A percentile compares a stretch with the other conserved stretches of the same genome.
phyloP scores from a whole-genome alignment of 176 grass and related monocot species.

The Tuctoria greenei region DNA sequence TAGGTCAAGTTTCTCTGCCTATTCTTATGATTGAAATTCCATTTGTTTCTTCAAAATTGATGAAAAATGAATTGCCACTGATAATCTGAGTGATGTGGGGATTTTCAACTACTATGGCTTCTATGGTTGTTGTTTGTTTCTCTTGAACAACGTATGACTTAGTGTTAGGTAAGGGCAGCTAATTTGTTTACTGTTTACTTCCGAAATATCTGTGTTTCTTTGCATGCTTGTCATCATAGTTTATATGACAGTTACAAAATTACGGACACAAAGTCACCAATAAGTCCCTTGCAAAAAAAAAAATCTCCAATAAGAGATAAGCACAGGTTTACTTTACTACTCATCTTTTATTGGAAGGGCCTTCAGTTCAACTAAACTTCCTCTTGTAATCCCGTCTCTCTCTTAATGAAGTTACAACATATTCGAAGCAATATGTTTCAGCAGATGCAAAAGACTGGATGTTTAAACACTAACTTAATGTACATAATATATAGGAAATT shows the following conservation, averaged over 20 bases:
- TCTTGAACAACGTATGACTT: slow-evolving; percentile 10
- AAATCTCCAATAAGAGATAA: neutral
- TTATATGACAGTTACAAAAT: neutral
- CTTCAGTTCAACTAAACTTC: slow-evolving; percentile 23
- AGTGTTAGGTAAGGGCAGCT: slow-evolving; percentile 1
- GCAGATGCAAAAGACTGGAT: slow-evolving; percentile 32
- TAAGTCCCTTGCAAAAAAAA: no score
- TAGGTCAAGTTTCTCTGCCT: neutral
- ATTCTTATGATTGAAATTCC: slow-evolving; percentile 11
- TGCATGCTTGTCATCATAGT: neutral
- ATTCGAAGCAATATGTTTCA: slow-evolving; percentile 34
- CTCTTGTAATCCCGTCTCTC: slow-evolving; percentile 22
- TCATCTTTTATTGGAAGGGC: slow-evolving; percentile 11
- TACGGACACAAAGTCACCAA: no score
- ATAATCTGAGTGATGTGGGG: neutral
- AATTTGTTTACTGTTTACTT: slow-evolving; percentile 12
- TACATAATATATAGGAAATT: slow-evolving; percentile 19
- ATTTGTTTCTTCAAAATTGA: slow-evolving; percentile 6
- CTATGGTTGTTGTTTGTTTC: neutral
- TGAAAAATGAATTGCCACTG: slow-evolving; percentile 1
- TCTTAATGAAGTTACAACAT: slow-evolving; percentile 33
- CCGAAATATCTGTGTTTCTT: slow-evolving; percentile 3
- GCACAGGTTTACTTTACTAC: neutral
- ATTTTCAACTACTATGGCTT: slow-evolving; percentile 17
- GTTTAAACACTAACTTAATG: slow-evolving; percentile 30